Base-by-base conservation (phyloP, 108 stramenopile species). In the Seminavis robusta region DNA sequence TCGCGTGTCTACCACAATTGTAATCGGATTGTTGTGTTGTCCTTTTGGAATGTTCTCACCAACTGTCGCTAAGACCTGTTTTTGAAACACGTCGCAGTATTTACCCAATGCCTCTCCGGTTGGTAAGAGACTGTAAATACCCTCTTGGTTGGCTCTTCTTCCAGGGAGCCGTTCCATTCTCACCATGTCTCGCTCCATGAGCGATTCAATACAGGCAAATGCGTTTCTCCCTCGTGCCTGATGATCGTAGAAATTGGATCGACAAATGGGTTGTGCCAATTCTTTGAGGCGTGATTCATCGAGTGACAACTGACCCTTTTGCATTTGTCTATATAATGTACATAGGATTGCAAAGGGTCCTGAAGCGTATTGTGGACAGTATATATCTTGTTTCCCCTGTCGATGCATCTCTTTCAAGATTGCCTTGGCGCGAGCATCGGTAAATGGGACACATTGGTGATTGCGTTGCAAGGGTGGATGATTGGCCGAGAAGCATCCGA, bases 181-280 rank as follows among this genome's bases (percentile, higher is more conserved):
- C 28, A 69, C 73, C 0, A 79, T 23, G n/a, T 74, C 42, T 34
- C 65, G 60, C 19, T 74, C 63, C 7, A 70, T 59, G 56, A 79
- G 25, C 3, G 52, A 40, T 49, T 74, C 69, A 51, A 74, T 71
- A 31, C 77, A 79, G 16, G 73, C 64, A 61, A 79, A 79, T 10
- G 77, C 77, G 43, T 64, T 74, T 1, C 77, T 52, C 11, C 60
- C 47, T 25, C 69, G 55, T 10, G 72, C 52, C 32, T 53, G 59
- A 21, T 59, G 73, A 47, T 79, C 77, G 34, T 74, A 79, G 19
- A 79, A 48, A 41, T 79, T 79, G 31, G 77, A 74, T 37, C 77
- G 33, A 45, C 77, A 79, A 9, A 42, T 15, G 15, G 57, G 51
- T 46, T 79, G 77, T 34, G 77, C 77, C 38, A 71, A 45, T 24